Percentiles rank a stretch among this genome's conserved stretches.
Conservation (phyloP, 2,329 filamentous ascomycete species). For the Colletotrichum somersetense region DNA sequence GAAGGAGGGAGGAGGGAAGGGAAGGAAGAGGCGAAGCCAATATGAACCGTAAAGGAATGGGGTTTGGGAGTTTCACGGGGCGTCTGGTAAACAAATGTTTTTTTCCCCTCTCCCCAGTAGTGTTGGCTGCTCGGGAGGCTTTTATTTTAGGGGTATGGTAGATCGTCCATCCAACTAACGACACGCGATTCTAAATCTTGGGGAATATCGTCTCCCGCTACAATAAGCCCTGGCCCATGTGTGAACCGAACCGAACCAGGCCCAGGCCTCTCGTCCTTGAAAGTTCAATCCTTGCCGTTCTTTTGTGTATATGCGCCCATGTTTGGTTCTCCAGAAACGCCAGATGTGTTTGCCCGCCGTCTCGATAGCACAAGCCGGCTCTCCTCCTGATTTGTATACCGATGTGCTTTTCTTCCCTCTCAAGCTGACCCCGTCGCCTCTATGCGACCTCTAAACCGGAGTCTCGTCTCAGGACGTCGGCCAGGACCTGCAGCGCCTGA, state of each 20-base stretch:
- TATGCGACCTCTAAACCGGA: slow-evolving; percentile 62
- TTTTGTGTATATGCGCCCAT: slow-evolving; percentile 9
- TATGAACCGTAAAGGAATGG: not conserved
- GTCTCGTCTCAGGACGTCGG: slow-evolving; percentile 64
- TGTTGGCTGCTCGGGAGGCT: not conserved
- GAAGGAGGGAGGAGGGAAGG: not conserved
- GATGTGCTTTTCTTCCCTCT: not conserved
- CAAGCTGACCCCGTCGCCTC: not conserved
- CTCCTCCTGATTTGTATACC: slow-evolving; percentile 37
- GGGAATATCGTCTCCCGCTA: not conserved
- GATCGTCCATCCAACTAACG: slow-evolving; percentile 30
- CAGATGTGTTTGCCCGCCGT: slow-evolving; percentile 12
- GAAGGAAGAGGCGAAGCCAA: not conserved
- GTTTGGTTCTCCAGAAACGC: slow-evolving; percentile 32
- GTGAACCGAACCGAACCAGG: not conserved
- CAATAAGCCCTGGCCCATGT: not conserved
- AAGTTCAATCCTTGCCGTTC: slow-evolving; percentile 1
- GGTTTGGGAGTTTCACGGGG: slow-evolving; percentile 36
- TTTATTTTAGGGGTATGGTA: slow-evolving; percentile 6
- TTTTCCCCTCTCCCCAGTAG: not conserved
- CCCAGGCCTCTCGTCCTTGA: not conserved
- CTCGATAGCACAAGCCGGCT: slow-evolving; percentile 8
- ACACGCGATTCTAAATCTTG: slow-evolving; percentile 20
- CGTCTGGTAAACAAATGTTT: slow-evolving; percentile 8
- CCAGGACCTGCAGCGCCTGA: slow-evolving; percentile 65